These are phyloP conservation scores for Arabidopsis suecica DNA, from an alignment of 345 rosid species.

Conservation along the genomic window DNA sequence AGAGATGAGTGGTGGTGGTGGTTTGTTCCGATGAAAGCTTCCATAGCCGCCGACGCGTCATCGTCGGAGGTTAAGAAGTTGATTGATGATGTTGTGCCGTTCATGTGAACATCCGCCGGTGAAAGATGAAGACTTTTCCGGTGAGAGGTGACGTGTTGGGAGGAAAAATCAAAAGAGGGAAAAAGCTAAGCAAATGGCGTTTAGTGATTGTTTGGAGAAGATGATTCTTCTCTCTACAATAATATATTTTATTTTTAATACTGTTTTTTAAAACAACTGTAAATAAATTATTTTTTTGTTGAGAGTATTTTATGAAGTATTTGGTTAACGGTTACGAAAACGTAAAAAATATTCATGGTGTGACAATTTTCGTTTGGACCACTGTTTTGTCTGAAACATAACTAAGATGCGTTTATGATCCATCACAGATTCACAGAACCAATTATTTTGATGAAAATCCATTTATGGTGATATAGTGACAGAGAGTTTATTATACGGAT, in stretches of 20 bases:
- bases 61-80: slow-evolving; percentile 66
- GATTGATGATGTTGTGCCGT: slow-evolving; percentile 38
- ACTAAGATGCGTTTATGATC: neutral
- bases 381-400: neutral
- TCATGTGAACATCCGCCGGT: slow-evolving; percentile 30
- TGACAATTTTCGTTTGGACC: slow-evolving; percentile 3
- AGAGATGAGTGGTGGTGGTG: slow-evolving; percentile 44
- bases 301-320: slow-evolving; percentile 18
- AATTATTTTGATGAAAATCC: neutral
- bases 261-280: neutral
- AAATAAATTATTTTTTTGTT: neutral
- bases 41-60: slow-evolving; percentile 91
- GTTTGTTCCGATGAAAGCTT: slow-evolving; percentile 85
- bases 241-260: neutral
- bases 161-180: slow-evolving; percentile 13
- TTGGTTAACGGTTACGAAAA: neutral
- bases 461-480: too few species aligned
- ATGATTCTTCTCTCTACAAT: slow-evolving; percentile 26
- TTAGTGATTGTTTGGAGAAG: slow-evolving; percentile 31
- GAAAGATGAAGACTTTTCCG: slow-evolving; percentile 40
- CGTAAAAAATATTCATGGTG: neutral
- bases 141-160: slow-evolving; percentile 38
- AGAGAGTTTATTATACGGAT: too few species aligned
- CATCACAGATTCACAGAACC: neutral
- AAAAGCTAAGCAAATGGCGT: slow-evolving; percentile 43